A percentile compares a stretch with the other conserved stretches of the same genome.
Evolutionary conservation across 139 green algal species (phyloP).

Genomic region (Chlorella sp.): DNA sequence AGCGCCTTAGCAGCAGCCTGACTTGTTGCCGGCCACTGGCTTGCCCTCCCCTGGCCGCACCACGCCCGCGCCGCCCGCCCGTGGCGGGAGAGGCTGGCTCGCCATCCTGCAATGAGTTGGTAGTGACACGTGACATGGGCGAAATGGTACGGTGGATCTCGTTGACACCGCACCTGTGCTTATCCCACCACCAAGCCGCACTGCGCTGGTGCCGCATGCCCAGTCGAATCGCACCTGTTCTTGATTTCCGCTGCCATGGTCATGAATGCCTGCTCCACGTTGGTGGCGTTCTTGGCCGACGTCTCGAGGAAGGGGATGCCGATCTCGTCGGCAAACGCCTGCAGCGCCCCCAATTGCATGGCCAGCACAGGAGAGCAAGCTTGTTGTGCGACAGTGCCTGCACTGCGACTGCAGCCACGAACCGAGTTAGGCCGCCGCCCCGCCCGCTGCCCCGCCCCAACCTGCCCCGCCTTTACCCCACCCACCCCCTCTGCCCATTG

Average conservation of each 20-base stretch:
- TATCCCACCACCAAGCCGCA: neutral
- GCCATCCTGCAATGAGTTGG: conserved; percentile 64
- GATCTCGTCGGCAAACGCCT: conserved; percentile 98
- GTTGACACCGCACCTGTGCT: neutral
- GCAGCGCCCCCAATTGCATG: neutral
- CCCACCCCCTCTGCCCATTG: too few relatives aligned
- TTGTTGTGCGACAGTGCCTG: neutral
- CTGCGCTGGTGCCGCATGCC: neutral
- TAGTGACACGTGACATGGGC: neutral
- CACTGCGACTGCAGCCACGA: too few relatives aligned
- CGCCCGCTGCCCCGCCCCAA: too few relatives aligned
- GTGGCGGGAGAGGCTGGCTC: conserved; percentile 70
- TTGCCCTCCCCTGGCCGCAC: conserved; percentile 78
- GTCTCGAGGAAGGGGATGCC: conserved; percentile 99
- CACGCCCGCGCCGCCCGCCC: conserved; percentile 49
- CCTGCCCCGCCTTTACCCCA: too few relatives aligned
- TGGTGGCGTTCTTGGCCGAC: conserved; percentile 95
- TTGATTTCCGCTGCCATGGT: conserved; percentile 99
- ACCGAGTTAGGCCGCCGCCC: too few relatives aligned
- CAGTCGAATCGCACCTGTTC: conserved; percentile 54
- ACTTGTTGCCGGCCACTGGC: conserved; percentile 65
- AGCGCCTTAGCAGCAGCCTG: conserved; percentile 78
- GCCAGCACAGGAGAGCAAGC: neutral
- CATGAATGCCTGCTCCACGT: conserved; percentile 99
- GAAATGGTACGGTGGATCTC: neutral